Evolutionary conservation across 495 filamentous ascomycete genomes (phyloP), one percentile per base, ranked within the genome.

Genomic region (Aspergillus biplanus): DNA sequence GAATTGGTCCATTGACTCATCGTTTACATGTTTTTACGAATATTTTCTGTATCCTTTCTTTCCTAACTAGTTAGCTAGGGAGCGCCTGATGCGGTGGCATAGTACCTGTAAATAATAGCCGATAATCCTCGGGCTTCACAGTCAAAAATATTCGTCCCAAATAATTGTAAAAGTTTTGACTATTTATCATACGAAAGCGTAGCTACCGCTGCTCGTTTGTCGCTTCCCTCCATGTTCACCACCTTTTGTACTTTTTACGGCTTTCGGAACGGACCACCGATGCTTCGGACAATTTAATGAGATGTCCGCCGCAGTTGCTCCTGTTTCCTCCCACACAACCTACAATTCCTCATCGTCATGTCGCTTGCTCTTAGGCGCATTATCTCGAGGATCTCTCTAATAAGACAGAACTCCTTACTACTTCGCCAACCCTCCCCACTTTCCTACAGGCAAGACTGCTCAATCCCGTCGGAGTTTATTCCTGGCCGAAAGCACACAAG

Each of bases 331-430:
- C 63, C 62, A 62, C 65, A 68, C 62, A 61, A n/a, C 3, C 50
- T 42, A 52, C n/a, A 35, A 39, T 18, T 42, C 37, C 56, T 39
- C 56, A 53, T 61, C 67, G 67, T 56, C 65, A 80, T 80, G 77
- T 71, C 69, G 58, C 67, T 67, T 52, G 71, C 65, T 55, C 67
- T 73, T 35, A 68, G 74, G 55, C 69, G 71, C 53, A 69, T 73
- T 31, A 50, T 71, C 32, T 62, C 66, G 18, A 71, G 71, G 46
- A 62, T 55, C 18, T 13, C 67, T 15, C 65, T 53, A 39, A 35
- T 56, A 56, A 49, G 18, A 18, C 37, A 52, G 48, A 44, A 44
- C 13, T 35, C 27, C 31, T 49, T 37, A 34, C 62, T 27, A 35
- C 50, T 44, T 3, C 31, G 48, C 2, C 52, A 55, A 18, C 61